phyloP scores from a whole-genome alignment of 2,329 filamentous ascomycete genomes.

The Dendryphion nanum region DNA sequence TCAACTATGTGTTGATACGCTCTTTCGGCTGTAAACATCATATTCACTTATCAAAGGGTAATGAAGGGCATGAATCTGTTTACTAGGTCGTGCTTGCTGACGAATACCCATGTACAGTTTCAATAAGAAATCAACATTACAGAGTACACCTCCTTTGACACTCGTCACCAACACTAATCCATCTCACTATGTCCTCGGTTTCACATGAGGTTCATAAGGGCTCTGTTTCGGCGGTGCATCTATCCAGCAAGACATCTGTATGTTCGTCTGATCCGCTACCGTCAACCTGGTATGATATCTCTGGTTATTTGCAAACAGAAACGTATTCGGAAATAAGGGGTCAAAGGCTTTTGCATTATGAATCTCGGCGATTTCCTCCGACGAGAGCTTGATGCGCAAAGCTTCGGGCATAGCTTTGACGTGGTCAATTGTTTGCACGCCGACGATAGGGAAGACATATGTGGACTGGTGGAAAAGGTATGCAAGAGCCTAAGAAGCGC shows the following conservation, averaged over 20 bases:
- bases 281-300: neutral
- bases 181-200: too few species aligned
- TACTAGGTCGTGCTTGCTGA: too few species aligned
- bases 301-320: neutral
- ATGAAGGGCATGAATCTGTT: too few species aligned
- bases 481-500: conserved; percentile 7
- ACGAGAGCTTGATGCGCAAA: conserved; percentile 57
- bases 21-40: too few species aligned
- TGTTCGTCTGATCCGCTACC: neutral
- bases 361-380: conserved; percentile 64
- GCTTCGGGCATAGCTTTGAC: conserved; percentile 68
- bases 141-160: too few species aligned
- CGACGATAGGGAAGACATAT: conserved; percentile 73
- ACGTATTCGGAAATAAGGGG: neutral
- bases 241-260: neutral
- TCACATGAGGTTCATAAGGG: too few species aligned
- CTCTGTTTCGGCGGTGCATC: neutral
- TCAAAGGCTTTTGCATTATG: conserved; percentile 45
- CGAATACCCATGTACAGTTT: too few species aligned
- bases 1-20: too few species aligned
- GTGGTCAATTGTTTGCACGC: conserved; percentile 67
- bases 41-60: too few species aligned
- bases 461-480: conserved; percentile 42
- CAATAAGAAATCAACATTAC: too few species aligned
- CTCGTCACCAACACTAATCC: too few species aligned